Conservation (phyloP, 805 yeast species). For the Starmerella bombicola region DNA sequence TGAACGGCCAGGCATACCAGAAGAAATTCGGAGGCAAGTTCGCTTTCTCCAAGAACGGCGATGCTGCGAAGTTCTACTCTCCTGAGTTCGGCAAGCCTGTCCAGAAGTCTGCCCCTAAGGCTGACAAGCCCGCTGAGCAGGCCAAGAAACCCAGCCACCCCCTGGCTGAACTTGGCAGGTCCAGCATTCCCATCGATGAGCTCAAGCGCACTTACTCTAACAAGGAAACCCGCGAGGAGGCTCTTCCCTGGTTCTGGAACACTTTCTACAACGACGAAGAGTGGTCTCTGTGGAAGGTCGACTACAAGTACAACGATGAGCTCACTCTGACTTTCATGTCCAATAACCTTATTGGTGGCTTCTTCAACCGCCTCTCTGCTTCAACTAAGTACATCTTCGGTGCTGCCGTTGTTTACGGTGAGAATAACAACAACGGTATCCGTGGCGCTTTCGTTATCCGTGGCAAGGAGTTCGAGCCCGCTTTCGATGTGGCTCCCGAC, state of each 20-base stretch:
- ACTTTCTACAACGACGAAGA: slow-evolving; percentile 81
- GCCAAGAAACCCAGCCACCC: slow-evolving; percentile 81
- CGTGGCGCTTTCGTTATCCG: slow-evolving; percentile 89
- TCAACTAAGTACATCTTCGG: slow-evolving; percentile 94
- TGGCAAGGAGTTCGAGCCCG: slow-evolving; percentile 85
- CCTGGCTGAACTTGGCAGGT: slow-evolving; percentile 59
- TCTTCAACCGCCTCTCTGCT: slow-evolving; percentile 86
- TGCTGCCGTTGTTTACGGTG: slow-evolving; percentile 89
- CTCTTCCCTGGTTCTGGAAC: slow-evolving; percentile 95
- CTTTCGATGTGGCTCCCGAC: slow-evolving; percentile 97
- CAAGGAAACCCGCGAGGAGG: slow-evolving; percentile 88
- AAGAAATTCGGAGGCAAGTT: slow-evolving; percentile 13
- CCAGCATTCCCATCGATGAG: slow-evolving; percentile 62
- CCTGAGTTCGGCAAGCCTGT: slow-evolving; percentile 13
- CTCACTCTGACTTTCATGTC: slow-evolving; percentile 95
- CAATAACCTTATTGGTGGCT: slow-evolving; percentile 94
- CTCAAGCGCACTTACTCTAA: slow-evolving; percentile 96
- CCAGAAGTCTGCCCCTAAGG: slow-evolving; percentile 35
- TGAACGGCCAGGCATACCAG: slow-evolving; percentile 13
- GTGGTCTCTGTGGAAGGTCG: slow-evolving; percentile 91
- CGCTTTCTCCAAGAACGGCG: slow-evolving; percentile 11
- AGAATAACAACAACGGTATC: slow-evolving; percentile 96
- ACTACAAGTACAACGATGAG: slow-evolving; percentile 96
- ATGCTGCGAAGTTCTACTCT: slow-evolving; percentile 4
- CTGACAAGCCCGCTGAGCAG: slow-evolving; percentile 27